phyloP scores from a whole-genome alignment of 2,329 filamentous ascomycete genomes.

The Trichoderma aggressivum region DNA sequence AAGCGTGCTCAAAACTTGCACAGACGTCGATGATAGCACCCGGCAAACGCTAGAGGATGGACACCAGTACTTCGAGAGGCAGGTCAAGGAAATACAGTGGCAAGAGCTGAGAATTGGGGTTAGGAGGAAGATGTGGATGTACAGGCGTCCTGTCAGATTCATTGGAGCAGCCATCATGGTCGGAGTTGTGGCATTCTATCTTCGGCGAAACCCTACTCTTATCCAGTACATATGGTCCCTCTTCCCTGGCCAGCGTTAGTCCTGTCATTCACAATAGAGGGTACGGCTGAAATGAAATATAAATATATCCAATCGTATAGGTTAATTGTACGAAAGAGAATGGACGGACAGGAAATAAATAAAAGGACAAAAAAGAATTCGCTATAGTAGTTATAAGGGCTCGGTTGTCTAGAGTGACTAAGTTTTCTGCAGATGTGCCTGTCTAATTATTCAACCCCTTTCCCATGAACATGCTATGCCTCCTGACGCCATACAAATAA shows the following conservation, averaged over 20 bases:
- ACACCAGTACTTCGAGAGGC: constrained; percentile 62
- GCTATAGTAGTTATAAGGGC: background rate
- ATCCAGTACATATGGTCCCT: constrained; percentile 28
- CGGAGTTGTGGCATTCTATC: constrained; percentile 64
- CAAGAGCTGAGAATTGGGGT: constrained; percentile 47
- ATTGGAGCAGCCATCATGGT: constrained; percentile 64
- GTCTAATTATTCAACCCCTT: constrained; percentile 17
- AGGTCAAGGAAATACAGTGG: constrained; percentile 68
- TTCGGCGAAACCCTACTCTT: constrained; percentile 49
- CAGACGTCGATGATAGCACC: constrained; percentile 46
- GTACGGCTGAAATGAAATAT: too few relatives aligned
- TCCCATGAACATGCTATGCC: background rate
- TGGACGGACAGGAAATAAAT: background rate
- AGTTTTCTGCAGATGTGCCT: background rate
- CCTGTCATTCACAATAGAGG: background rate
- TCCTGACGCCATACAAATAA: constrained; percentile 10
- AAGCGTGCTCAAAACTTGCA: constrained; percentile 84
- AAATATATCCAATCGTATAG: background rate
- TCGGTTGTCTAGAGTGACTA: background rate
- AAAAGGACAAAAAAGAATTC: background rate
- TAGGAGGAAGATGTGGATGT: constrained; percentile 51
- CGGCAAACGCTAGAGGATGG: constrained; percentile 64
- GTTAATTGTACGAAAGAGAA: background rate
- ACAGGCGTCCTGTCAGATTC: constrained; percentile 61
- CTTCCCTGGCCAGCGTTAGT: constrained; percentile 22